Evolutionary conservation across 495 filamentous ascomycete genomes (phyloP).

Genomic region (Aspergillus baeticus): DNA sequence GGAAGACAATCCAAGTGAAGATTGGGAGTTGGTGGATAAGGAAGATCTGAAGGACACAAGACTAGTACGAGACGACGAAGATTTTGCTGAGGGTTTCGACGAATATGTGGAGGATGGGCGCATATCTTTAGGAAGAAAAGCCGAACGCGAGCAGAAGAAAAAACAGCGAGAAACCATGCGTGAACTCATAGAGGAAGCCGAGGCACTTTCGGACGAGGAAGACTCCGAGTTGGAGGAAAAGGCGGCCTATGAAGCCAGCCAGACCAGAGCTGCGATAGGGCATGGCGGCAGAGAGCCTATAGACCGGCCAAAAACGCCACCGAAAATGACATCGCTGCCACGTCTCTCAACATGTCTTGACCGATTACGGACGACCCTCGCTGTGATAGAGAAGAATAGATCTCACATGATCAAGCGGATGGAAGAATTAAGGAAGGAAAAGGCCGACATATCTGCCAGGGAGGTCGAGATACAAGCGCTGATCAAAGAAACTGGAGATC

Average conservation of each 20-base stretch:
- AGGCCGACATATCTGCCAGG: constrained; percentile 65
- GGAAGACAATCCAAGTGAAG: constrained; percentile 54
- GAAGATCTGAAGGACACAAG: constrained; percentile 61
- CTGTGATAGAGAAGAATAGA: constrained; percentile 54
- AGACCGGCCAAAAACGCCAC: constrained; percentile 51
- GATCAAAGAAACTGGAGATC: constrained; percentile 77
- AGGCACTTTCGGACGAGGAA: constrained; percentile 61
- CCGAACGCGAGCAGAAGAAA: constrained; percentile 70
- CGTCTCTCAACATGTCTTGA: constrained; percentile 50
- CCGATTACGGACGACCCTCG: constrained; percentile 49
- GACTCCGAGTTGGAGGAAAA: constrained; percentile 78
- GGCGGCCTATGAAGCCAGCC: constrained; percentile 84
- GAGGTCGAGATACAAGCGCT: constrained; percentile 80
- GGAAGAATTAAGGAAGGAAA: constrained; percentile 63
- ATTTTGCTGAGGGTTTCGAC: constrained; percentile 92
- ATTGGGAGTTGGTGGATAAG: constrained; percentile 43
- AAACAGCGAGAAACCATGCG: constrained; percentile 74
- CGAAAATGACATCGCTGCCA: constrained; percentile 58
- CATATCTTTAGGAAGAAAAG: constrained; percentile 74
- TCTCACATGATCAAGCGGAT: constrained; percentile 54
- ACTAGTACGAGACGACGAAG: constrained; percentile 84
- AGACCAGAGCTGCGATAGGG: constrained; percentile 79
- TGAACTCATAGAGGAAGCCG: constrained; percentile 79
- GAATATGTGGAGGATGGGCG: constrained; percentile 85
- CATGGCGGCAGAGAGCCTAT: constrained; percentile 48